phyloP scores from a whole-genome alignment of 2,329 filamentous ascomycete genomes.

The Fusarium musae region DNA sequence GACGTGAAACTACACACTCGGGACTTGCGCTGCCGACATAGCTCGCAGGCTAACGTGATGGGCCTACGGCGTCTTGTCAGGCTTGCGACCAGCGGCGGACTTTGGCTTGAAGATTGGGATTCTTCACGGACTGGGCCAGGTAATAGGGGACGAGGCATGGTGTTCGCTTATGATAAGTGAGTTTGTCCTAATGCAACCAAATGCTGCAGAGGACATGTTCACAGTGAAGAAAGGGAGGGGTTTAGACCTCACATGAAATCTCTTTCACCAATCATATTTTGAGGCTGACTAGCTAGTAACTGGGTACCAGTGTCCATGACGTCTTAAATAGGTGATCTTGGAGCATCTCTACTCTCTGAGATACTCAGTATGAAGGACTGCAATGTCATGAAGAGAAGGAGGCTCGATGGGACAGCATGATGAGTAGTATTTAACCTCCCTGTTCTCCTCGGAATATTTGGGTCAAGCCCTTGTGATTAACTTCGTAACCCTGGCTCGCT shows the following conservation, averaged over 20 bases:
- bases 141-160: not conserved
- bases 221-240: too few relatives aligned
- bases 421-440: not conserved
- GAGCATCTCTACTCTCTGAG: fast-evolving
- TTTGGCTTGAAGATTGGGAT: not conserved
- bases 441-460: not conserved
- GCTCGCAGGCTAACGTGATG: not conserved
- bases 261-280: not conserved
- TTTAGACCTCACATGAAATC: not conserved
- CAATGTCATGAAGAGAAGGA: fast-evolving
- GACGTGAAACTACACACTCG: not conserved
- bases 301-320: not conserved
- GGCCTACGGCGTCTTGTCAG: not conserved
- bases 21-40: not conserved
- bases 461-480: not conserved
- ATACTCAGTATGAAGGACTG: not conserved
- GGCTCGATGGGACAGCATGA: fast-evolving
- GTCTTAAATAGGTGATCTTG: not conserved
- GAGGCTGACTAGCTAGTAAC: too few relatives aligned
- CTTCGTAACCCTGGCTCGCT: not conserved
- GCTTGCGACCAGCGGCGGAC: too few relatives aligned
- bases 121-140: not conserved
- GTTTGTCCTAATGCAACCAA: not conserved
- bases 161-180: not conserved
- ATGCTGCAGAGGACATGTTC: not conserved